These are phyloP conservation scores for Ophiosphaerella herpotricha DNA, from an alignment of 2,329 filamentous ascomycete genomes.

Conservation along the genomic window DNA sequence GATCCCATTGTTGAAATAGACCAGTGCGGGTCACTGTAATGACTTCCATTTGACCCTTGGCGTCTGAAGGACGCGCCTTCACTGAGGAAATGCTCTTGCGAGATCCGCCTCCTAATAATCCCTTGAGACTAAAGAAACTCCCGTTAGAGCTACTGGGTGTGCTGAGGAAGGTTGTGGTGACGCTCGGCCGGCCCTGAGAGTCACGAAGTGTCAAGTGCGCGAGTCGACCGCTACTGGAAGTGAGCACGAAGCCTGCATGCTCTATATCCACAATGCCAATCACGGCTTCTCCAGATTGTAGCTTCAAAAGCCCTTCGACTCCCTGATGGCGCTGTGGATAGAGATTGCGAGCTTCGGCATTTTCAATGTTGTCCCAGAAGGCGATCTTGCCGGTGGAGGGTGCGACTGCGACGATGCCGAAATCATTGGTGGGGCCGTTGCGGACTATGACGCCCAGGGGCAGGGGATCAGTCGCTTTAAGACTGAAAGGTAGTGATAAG, in stretches of 20 bases:
- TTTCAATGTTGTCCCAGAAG: slow-evolving; percentile 95
- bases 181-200: slow-evolving; percentile 79
- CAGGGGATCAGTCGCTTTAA: slow-evolving; percentile 70
- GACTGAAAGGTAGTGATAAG: slow-evolving; percentile 76
- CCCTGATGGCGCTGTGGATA: slow-evolving; percentile 81
- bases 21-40: slow-evolving; percentile 79
- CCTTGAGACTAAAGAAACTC: slow-evolving; percentile 80
- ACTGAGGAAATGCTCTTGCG: slow-evolving; percentile 82
- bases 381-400: slow-evolving; percentile 82
- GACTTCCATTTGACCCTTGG: slow-evolving; percentile 82
- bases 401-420: slow-evolving; percentile 85
- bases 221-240: slow-evolving; percentile 82
- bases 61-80: slow-evolving; percentile 70
- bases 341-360: slow-evolving; percentile 80
- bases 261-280: slow-evolving; percentile 82
- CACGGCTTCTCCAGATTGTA: slow-evolving; percentile 79
- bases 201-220: slow-evolving; percentile 88
- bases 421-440: slow-evolving; percentile 75
- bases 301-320: slow-evolving; percentile 73
- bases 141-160: slow-evolving; percentile 62
- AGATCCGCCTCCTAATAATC: slow-evolving; percentile 71
- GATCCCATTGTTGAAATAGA: slow-evolving; percentile 81
- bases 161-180: slow-evolving; percentile 77
- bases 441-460: slow-evolving; percentile 84
- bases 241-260: slow-evolving; percentile 82